Percentiles rank a stretch among this genome's conserved stretches.
Evolutionary conservation across 345 rosid genomes (phyloP).

Genomic region (Murraya paniculata): DNA sequence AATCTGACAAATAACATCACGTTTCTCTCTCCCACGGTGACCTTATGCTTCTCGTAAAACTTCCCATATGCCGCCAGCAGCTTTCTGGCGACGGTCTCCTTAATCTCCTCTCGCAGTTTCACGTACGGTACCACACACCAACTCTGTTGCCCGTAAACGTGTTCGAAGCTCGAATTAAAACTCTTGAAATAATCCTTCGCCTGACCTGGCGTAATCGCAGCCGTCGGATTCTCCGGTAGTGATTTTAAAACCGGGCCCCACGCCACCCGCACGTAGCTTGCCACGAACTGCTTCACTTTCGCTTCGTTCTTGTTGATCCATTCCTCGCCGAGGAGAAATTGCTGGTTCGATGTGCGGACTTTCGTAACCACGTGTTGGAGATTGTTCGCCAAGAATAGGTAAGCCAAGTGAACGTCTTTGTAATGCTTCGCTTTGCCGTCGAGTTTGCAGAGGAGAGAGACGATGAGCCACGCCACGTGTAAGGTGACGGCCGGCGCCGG

Average conservation of each 20-base stretch:
- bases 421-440: conserved; percentile 59
- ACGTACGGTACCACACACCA: conserved; percentile 43
- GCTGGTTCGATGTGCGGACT: conserved; percentile 50
- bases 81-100: conserved; percentile 37
- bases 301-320: conserved; percentile 52
- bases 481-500: conserved; percentile 34
- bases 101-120: conserved; percentile 55
- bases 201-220: conserved; percentile 28
- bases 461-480: conserved; percentile 57
- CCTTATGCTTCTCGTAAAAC: conserved; percentile 45
- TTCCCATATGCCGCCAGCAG: conserved; percentile 42
- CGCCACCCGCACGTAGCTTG: conserved; percentile 52
- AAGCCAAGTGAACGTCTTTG: conserved; percentile 46
- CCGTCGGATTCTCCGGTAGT: conserved; percentile 44
- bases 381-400: conserved; percentile 74
- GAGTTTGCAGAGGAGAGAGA: conserved; percentile 61
- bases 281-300: conserved; percentile 47
- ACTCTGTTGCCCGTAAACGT: conserved; percentile 47
- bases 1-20: conserved; percentile 32
- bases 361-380: conserved; percentile 47
- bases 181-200: conserved; percentile 39
- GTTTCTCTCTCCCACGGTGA: conserved; percentile 23
- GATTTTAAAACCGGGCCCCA: conserved; percentile 46
- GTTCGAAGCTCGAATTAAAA: conserved; percentile 56
- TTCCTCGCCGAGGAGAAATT: conserved; percentile 51